phyloP scores from a whole-genome alignment of 768 basidiomycete genomes.

The Suillus subalutaceus region DNA sequence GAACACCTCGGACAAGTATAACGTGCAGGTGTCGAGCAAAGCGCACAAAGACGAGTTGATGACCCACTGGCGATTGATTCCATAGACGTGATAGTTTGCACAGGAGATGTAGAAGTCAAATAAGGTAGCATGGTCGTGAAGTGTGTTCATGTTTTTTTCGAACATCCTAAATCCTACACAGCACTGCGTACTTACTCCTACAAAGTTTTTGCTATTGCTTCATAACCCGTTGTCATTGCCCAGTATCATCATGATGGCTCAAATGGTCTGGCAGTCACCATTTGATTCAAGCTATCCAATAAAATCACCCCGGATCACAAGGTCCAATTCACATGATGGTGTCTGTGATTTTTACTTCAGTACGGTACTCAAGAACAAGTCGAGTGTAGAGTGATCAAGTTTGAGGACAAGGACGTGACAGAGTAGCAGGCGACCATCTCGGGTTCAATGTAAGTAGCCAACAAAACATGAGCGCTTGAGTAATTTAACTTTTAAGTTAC shows the following conservation, averaged over 20 bases:
- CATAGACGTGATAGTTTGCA: not conserved
- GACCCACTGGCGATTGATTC: conserved; percentile 1
- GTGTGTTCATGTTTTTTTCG: not conserved
- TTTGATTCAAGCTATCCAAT: not conserved
- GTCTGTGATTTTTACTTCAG: not conserved
- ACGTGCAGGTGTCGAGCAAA: conserved; percentile 55
- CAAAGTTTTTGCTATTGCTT: not conserved
- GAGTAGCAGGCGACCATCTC: not conserved
- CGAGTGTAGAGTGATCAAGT: not conserved
- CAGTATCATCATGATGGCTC: not conserved
- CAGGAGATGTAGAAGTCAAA: not conserved
- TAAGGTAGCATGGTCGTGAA: not conserved
- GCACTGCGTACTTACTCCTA: not conserved
- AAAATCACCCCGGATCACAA: not conserved
- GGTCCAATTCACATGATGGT: not conserved
- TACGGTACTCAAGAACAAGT: not conserved
- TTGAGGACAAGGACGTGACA: not conserved
- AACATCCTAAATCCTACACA: not conserved
- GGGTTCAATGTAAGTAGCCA: not conserved
- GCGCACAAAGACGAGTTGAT: conserved; percentile 41
- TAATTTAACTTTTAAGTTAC: conserved; percentile 29
- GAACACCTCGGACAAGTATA: conserved; percentile 84
- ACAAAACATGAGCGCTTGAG: conserved; percentile 4
- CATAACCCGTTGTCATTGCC: not conserved
- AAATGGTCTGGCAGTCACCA: not conserved